Base-by-base conservation (phyloP, 495 filamentous ascomycete species). In the Xylaria cubensis region DNA sequence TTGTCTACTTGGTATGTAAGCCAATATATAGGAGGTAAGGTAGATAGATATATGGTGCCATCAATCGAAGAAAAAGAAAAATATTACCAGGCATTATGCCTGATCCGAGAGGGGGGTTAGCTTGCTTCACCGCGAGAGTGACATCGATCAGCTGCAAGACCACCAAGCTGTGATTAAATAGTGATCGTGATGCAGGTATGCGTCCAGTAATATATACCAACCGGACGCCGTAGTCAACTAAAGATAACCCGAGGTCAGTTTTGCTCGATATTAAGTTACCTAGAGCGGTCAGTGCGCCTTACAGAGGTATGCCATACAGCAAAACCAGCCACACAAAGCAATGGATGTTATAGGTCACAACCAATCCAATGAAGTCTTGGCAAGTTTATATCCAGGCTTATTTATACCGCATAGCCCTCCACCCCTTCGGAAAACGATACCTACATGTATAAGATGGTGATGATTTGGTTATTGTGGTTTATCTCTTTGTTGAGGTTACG, bases 141-240 rank as follows among this genome's bases (percentile, higher is more conserved):
- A 71, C 69, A 64, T 71, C 26, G 34, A 21, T 13, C 15, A 56
- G 69, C 59, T 71, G 69, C 69, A 64, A 46, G 32, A 39, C 17
- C 24, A 64, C 48, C 34, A 62, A 70, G 12, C 46, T 26, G 44
- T 64, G 59, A 53, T 63, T 48, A n/a, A 21, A 56, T 26, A 36
- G 32, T 34, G 64, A 29, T 3, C 64, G 12, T 67, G 48, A 3
- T 55, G 46, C 17, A 67, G 42, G 21, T 64, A 59, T 59, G 50
- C 9, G 34, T n/a, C 19, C 59, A 29, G n/a, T 4, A 62, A 42
- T 39, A 59, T 36, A 41, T 39, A 7, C 55, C 55, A 62, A 41
- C 19, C 36, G 17, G 26, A 39, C n/a, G 15, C 44, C 5, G 39
- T 44, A 17, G 21, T 26, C 39, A 42, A 32, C 15, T 39, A 39